These are phyloP conservation scores for Infundibulicybe gibba DNA, from an alignment of 768 basidiomycete species.

Conservation along the genomic window DNA sequence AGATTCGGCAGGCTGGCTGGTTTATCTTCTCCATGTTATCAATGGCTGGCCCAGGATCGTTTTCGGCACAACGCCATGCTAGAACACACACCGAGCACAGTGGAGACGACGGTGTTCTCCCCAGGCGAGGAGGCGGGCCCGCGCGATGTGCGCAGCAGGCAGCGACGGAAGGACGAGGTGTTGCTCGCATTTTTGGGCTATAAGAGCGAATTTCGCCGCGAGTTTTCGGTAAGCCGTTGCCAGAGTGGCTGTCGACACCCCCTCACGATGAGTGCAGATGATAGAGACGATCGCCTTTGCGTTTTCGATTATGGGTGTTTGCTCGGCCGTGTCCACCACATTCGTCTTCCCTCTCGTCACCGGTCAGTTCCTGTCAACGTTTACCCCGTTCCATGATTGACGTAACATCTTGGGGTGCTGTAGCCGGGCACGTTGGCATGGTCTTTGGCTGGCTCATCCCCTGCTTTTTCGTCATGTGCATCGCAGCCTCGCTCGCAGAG, in stretches of 20 bases:
- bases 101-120: no score
- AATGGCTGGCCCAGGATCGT: no score
- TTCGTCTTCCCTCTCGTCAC: constrained; percentile 48
- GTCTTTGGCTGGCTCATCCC: constrained; percentile 65
- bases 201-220: constrained; percentile 53
- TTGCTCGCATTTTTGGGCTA: constrained; percentile 52
- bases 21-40: no score
- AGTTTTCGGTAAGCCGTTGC: constrained; percentile 45
- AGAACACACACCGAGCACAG: no score
- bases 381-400: not conserved
- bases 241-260: not conserved
- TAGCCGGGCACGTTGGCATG: constrained; percentile 65
- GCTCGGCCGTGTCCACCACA: constrained; percentile 52
- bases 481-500: constrained; percentile 55
- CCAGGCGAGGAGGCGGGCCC: no score
- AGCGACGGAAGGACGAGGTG: constrained; percentile 27
- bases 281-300: constrained; percentile 53
- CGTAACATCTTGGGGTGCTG: not conserved
- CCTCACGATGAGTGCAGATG: constrained; percentile 23
- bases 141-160: no score
- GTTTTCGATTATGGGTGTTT: constrained; percentile 59
- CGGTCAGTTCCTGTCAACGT: constrained; percentile 28
- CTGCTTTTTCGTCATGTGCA: constrained; percentile 50
- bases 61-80: no score
- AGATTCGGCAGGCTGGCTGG: no score